Percentiles rank a stretch among this genome's conserved stretches.
Evolutionary conservation across 305 asterid species (phyloP).

Genomic region (Fraxinus ornus): DNA sequence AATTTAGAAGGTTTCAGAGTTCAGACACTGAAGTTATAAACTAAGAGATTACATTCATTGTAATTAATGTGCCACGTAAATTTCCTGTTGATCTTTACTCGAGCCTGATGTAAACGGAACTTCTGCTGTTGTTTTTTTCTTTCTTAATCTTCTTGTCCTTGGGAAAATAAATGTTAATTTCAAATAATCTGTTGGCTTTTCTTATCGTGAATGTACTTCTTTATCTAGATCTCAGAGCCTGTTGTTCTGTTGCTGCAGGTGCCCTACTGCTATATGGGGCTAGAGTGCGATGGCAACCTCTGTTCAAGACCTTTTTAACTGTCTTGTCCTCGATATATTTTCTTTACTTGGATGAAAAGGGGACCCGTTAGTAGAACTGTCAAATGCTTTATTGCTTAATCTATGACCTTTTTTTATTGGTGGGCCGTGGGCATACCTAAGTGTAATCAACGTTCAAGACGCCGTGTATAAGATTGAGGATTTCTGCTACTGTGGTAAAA

Average conservation of each 20-base stretch:
- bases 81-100: not conserved
- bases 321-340: constrained; percentile 43
- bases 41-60: not conserved
- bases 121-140: not conserved
- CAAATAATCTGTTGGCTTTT: not conserved
- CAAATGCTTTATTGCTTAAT: constrained; percentile 3
- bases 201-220: not conserved
- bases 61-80: not conserved
- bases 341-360: constrained; percentile 25
- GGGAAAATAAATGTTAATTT: not conserved
- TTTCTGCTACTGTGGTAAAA: not conserved
- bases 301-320: constrained; percentile 50
- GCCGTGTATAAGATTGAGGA: not conserved
- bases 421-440: constrained; percentile 8
- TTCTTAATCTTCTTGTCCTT: not conserved
- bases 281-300: constrained; percentile 47
- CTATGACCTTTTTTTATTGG: constrained; percentile 8
- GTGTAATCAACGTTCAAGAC: not conserved
- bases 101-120: not conserved
- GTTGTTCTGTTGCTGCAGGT: constrained; percentile 46
- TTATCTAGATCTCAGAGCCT: constrained; percentile 18
- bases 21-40: not conserved
- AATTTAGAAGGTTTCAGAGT: not conserved
- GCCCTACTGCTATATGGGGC: constrained; percentile 43
- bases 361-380: constrained; percentile 25